Evolutionary conservation across 345 rosid genomes (phyloP), one percentile per base, ranked within the genome.

Genomic region (Gynandropsis gynandra): DNA sequence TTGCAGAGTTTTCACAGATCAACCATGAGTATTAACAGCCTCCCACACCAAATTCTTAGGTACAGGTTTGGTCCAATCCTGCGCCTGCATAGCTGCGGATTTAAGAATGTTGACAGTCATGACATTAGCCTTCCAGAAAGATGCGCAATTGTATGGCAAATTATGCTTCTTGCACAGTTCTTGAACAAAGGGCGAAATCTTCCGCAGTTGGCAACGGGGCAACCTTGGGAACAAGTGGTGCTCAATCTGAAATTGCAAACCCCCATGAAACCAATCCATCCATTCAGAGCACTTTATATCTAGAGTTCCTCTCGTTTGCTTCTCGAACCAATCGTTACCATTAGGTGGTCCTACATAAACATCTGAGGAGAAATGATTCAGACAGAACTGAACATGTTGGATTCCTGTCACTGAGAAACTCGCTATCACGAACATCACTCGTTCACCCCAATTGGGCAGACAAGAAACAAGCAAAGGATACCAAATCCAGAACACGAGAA

Each of bases 261-360:
- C 92, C 19, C 92, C 92, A 54, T 83, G 85, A 64, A 83, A 83
- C 90, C 90, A 83, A 48, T 83, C 90, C 90, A 83, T 80, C 78
- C 79, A 75, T 1, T 82, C 52, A 1, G 82, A 54, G 50, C 87
- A 78, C 7, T 16, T 16, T 35, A 78, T 75, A 32, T 78, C 43
- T 12, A 78, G 78, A 15, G 83, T 19, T 5, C 83, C 83, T 56
- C 16, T 52, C 0, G 80, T 70, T 65, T 78, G 83, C 66, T 61
- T 70, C 64, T 59, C 69, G 36, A 75, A 78, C 83, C 83, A 78
- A 13, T 70, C 72, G 49, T 62, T 70, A 1, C 72, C 66, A 10
- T 42, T 59, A 39, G 83, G 83, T 0, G 74, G 76, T 24, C 83
- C 83, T 38, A 75, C 62, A 52, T 78, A 78, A 32, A 78, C 76